phyloP scores from a whole-genome alignment of 805 yeast genomes.

The Wickerhamomyces xylosicus region DNA sequence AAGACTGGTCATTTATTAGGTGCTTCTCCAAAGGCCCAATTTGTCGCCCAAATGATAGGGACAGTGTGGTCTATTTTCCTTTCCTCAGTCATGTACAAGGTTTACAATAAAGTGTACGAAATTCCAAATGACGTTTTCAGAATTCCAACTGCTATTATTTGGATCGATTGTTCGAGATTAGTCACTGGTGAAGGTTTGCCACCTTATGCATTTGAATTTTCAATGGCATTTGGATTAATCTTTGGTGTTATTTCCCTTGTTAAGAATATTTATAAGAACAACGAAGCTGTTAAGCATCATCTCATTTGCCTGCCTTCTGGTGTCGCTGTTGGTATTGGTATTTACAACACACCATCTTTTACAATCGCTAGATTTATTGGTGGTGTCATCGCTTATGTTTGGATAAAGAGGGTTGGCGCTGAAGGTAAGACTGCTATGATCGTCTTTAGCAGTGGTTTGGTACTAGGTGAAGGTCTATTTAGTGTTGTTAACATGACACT shows the following conservation, averaged over 20 bases:
- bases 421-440: constrained; percentile 63
- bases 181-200: constrained; percentile 91
- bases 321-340: constrained; percentile 95
- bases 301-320: constrained; percentile 75
- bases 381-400: constrained; percentile 55
- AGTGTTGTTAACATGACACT: constrained; percentile 75
- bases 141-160: constrained; percentile 89
- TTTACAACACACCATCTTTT: constrained; percentile 87
- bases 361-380: constrained; percentile 91
- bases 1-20: constrained; percentile 89
- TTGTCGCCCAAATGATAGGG: constrained; percentile 82
- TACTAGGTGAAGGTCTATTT: constrained; percentile 87
- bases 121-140: constrained; percentile 78
- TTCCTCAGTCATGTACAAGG: constrained; percentile 72
- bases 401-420: constrained; percentile 35
- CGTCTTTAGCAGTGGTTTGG: constrained; percentile 84
- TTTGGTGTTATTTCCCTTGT: constrained; percentile 64
- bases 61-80: constrained; percentile 74
- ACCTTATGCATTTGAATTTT: constrained; percentile 53
- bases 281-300: constrained; percentile 25
- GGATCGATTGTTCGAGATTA: constrained; percentile 93
- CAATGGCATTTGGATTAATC: constrained; percentile 49
- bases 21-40: constrained; percentile 89
- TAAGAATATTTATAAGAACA: constrained; percentile 42
- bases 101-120: constrained; percentile 72